Evolutionary conservation across 1,284 basidiomycete species (phyloP).

Genomic region (Naganishia sp.): DNA sequence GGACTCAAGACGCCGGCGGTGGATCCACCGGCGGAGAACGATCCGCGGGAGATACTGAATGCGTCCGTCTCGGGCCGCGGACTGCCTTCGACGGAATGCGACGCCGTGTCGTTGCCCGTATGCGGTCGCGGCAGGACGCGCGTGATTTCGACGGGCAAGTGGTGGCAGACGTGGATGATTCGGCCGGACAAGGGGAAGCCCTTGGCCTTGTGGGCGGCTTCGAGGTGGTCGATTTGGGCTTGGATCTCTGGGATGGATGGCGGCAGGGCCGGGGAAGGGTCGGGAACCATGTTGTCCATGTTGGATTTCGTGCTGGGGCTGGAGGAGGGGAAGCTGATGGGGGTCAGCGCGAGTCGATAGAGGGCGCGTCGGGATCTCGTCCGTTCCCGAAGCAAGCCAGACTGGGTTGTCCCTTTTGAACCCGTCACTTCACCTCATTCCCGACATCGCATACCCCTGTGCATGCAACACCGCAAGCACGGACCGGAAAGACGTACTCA

Average conservation of each 20-base stretch:
- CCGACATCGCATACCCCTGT: no score
- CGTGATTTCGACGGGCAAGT: conserved; percentile 53
- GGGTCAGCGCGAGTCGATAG: not conserved
- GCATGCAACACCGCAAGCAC: no score
- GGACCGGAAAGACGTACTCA: no score
- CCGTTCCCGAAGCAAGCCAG: no score
- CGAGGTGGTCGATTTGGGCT: conserved; percentile 60
- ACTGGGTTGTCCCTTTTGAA: no score
- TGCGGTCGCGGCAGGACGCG: conserved; percentile 39
- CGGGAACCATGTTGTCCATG: conserved; percentile 52
- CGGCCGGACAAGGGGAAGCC: conserved; percentile 75
- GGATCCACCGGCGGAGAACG: conserved; percentile 37
- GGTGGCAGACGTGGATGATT: conserved; percentile 75
- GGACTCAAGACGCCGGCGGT: conserved; percentile 40
- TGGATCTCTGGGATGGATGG: conserved; percentile 52
- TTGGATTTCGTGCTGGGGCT: no score
- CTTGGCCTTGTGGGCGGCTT: conserved; percentile 67
- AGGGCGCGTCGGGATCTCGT: no score
- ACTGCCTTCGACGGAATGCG: conserved; percentile 29
- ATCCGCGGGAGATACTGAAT: conserved; percentile 35
- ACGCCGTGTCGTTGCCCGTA: not conserved
- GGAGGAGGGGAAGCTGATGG: not conserved
- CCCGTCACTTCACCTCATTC: no score
- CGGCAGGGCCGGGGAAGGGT: conserved; percentile 48
- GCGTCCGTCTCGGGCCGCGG: conserved; percentile 31